A percentile compares a stretch with the other conserved stretches of the same genome.
Evolutionary conservation across 106 monocot genomes (phyloP).

Genomic region (Iris macrosiphon): DNA sequence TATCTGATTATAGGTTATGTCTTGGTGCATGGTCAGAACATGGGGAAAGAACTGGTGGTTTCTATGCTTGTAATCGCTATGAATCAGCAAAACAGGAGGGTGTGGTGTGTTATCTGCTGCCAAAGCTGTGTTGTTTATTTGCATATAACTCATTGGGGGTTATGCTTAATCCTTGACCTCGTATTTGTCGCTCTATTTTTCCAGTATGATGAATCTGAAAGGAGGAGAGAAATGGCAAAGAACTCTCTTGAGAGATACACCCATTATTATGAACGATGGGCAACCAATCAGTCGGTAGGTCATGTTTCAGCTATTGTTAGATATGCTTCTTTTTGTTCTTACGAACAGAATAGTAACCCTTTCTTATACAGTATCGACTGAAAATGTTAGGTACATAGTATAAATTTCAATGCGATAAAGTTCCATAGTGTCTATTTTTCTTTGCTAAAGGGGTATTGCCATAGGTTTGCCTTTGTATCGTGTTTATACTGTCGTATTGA

Average conservation of each 20-base stretch:
- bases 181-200: conserved; percentile 7
- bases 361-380: too few species aligned
- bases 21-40: conserved; percentile 87
- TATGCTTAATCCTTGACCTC: conserved; percentile 1
- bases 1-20: conserved; percentile 48
- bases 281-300: conserved; percentile 79
- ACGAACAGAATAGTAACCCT: too few species aligned
- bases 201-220: conserved; percentile 86
- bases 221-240: conserved; percentile 89
- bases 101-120: conserved; percentile 33
- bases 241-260: conserved; percentile 86
- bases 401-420: too few species aligned
- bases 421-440: too few species aligned
- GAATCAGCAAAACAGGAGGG: conserved; percentile 88
- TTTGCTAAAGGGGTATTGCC: too few species aligned
- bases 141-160: too few species aligned
- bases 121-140: too few species aligned
- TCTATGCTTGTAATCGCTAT: conserved; percentile 87
- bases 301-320: not conserved
- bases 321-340: too few species aligned
- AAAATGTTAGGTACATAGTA: too few species aligned
- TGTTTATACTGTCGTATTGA: too few species aligned
- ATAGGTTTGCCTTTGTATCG: too few species aligned
- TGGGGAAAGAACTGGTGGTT: conserved; percentile 84
- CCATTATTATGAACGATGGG: conserved; percentile 89